A percentile compares a stretch with the other conserved stretches of the same genome.
Evolutionary conservation across 441 rosid species (phyloP).

Genomic region (Viola pubescens): DNA sequence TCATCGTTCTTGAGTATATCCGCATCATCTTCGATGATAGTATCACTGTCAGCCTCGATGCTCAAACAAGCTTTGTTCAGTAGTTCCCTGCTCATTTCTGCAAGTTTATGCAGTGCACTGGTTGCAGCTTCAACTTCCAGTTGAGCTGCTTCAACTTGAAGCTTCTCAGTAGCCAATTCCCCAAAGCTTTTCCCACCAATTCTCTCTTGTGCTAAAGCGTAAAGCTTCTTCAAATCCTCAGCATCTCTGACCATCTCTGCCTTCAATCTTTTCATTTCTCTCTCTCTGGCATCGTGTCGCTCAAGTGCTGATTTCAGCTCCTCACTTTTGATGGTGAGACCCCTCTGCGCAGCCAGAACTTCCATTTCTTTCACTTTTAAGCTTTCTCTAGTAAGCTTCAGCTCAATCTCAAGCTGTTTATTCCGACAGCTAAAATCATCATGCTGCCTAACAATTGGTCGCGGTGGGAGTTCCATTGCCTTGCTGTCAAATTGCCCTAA

Average conservation of each 20-base stretch:
- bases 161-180: constrained; percentile 67
- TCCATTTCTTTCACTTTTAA: constrained; percentile 65
- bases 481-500: constrained; percentile 13
- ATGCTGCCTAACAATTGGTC: constrained; percentile 21
- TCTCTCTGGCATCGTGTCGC: constrained; percentile 46
- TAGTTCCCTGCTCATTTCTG: constrained; percentile 58
- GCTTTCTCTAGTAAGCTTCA: constrained; percentile 45
- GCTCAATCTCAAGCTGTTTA: constrained; percentile 58
- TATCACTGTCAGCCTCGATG: constrained; percentile 26
- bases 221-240: constrained; percentile 50
- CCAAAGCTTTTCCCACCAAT: constrained; percentile 52
- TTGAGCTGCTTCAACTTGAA: constrained; percentile 70
- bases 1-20: constrained; percentile 24
- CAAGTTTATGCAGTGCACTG: constrained; percentile 53
- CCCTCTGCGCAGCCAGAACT: constrained; percentile 49
- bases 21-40: constrained; percentile 16
- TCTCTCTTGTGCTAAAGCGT: constrained; percentile 60
- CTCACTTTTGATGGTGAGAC: constrained; percentile 51
- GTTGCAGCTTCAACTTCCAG: constrained; percentile 80
- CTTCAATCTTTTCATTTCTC: constrained; percentile 44
- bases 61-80: constrained; percentile 39
- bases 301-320: constrained; percentile 43
- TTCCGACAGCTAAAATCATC: constrained; percentile 38
- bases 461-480: constrained; percentile 26
- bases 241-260: constrained; percentile 55